phyloP scores from a whole-genome alignment of 2,329 filamentous ascomycete species.

The Fonsecaea monophora region DNA sequence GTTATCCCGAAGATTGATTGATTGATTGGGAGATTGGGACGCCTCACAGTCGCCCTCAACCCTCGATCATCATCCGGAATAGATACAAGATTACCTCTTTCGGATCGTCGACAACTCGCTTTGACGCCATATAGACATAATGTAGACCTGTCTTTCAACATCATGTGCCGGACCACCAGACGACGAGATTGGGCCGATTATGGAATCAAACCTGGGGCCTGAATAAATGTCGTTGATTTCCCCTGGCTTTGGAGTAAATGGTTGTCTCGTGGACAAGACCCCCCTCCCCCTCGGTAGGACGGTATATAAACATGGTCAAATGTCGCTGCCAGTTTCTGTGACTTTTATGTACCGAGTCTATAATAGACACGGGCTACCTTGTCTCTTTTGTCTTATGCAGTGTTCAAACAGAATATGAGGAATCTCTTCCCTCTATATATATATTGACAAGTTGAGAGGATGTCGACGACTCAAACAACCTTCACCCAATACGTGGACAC shows the following conservation, averaged over 20 bases:
- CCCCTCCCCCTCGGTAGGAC: too few relatives aligned
- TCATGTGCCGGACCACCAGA: not conserved
- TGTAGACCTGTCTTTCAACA: not conserved
- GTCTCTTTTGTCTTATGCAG: not conserved
- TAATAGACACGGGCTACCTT: not conserved
- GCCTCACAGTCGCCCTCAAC: not conserved
- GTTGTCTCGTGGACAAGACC: too few relatives aligned
- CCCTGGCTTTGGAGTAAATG: too few relatives aligned
- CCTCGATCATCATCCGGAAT: not conserved
- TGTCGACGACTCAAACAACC: constrained; percentile 27
- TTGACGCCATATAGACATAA: not conserved
- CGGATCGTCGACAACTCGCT: not conserved
- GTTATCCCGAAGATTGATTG: not conserved
- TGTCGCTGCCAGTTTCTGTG: not conserved
- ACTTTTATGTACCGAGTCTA: not conserved
- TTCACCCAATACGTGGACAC: constrained; percentile 29
- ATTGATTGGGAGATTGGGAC: not conserved
- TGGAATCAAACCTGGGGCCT: not conserved
- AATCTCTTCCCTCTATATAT: not conserved
- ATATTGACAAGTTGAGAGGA: not conserved
- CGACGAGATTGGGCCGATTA: not conserved
- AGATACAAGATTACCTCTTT: constrained; percentile 15
- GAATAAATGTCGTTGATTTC: not conserved
- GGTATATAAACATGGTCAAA: not conserved
- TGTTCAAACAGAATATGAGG: not conserved